phyloP scores from a whole-genome alignment of 2,329 filamentous ascomycete species.

The Ophiostoma populinum region DNA sequence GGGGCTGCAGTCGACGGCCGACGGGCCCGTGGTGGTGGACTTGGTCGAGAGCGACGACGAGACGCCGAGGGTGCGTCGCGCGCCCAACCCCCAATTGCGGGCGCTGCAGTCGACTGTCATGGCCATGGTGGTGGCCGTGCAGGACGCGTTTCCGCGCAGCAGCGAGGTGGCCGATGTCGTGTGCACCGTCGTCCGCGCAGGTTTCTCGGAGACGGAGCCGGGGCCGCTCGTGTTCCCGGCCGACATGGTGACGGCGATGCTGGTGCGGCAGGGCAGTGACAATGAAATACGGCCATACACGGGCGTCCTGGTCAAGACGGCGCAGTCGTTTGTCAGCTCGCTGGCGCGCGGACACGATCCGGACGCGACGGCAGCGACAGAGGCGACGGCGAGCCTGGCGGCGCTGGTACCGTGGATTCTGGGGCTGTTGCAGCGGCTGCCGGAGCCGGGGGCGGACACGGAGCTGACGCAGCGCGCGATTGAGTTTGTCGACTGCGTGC shows the following conservation, averaged over 20 bases:
- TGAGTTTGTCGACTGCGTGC: constrained; percentile 49
- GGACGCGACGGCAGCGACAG: no score
- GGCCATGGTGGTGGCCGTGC: constrained; percentile 28
- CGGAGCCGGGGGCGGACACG: constrained; percentile 45
- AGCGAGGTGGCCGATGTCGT: constrained; percentile 55
- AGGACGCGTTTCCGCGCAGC: constrained; percentile 35
- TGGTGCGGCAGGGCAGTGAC: constrained; percentile 35
- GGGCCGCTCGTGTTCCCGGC: constrained; percentile 65
- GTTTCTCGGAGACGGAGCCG: constrained; percentile 56
- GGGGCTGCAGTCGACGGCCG: constrained; percentile 50
- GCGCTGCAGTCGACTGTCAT: constrained; percentile 30
- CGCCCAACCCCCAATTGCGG: constrained; percentile 12
- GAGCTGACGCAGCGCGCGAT: constrained; percentile 60
- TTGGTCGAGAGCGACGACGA: constrained; percentile 29
- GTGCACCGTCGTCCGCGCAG: constrained; percentile 54
- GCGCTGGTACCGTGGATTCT: constrained; percentile 44
- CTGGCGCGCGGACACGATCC: constrained; percentile 24
- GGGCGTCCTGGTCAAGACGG: constrained; percentile 52
- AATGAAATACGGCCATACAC: constrained; percentile 48
- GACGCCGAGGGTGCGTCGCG: not conserved
- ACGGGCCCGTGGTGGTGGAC: constrained; percentile 38
- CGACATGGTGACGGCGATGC: constrained; percentile 45
- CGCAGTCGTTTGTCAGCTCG: constrained; percentile 51
- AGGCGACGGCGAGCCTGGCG: constrained; percentile 29
- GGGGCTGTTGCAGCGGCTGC: constrained; percentile 42